Percentiles rank a stretch among this genome's conserved stretches.
Evolutionary conservation across 768 basidiomycete species (phyloP).

Genomic region (Pisolithus orientalis): DNA sequence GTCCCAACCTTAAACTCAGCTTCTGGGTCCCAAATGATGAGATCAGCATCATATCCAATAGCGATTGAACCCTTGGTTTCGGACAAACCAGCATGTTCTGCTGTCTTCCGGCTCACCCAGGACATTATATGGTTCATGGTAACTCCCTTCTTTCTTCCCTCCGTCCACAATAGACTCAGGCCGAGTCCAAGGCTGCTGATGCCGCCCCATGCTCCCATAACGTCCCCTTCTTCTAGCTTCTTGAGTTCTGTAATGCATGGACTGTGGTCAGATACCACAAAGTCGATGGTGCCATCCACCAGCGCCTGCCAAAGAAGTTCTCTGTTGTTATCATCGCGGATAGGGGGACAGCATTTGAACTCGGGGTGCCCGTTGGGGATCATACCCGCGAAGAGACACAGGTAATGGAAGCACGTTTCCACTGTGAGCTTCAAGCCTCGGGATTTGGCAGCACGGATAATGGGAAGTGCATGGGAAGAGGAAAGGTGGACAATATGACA

Average conservation of each 20-base stretch:
- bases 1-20: constrained; percentile 35
- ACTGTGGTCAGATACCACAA: constrained; percentile 93
- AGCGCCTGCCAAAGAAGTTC: constrained; percentile 79
- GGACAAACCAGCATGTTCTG: constrained; percentile 71
- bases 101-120: constrained; percentile 75
- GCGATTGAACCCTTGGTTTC: constrained; percentile 64
- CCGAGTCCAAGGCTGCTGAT: constrained; percentile 90
- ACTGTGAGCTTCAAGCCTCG: constrained; percentile 72
- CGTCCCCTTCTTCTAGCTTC: constrained; percentile 64
- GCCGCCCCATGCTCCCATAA: constrained; percentile 94
- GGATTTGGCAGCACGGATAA: constrained; percentile 62
- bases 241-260: constrained; percentile 85
- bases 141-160: constrained; percentile 51
- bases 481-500: constrained; percentile 97
- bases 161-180: constrained; percentile 84
- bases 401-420: constrained; percentile 98
- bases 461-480: constrained; percentile 72
- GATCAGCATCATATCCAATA: constrained; percentile 79
- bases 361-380: constrained; percentile 75
- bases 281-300: constrained; percentile 79
- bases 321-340: constrained; percentile 68
- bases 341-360: constrained; percentile 96
- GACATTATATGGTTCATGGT: constrained; percentile 54
- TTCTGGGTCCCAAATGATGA: constrained; percentile 76
- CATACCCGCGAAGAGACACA: constrained; percentile 64